Conservation (phyloP, 805 yeast genomes). For the Allodekkera sacchari region DNA sequence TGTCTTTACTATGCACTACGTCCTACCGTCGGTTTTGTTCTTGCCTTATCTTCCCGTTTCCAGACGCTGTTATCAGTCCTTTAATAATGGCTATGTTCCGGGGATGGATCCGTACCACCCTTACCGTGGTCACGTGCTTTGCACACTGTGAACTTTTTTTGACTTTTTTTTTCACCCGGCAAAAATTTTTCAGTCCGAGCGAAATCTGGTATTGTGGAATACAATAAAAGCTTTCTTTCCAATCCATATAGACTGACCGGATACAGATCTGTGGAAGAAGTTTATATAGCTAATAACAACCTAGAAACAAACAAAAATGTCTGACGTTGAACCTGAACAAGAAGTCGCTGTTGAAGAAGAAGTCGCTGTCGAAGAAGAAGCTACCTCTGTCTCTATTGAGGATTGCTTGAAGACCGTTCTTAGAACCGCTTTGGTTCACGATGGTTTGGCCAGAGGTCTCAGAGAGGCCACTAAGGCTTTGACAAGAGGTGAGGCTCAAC, state of each 20-base stretch:
- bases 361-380: constrained; percentile 70
- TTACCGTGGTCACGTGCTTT: too few relatives aligned
- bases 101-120: too few relatives aligned
- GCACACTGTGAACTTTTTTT: too few relatives aligned
- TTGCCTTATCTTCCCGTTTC: too few relatives aligned
- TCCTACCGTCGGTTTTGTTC: too few relatives aligned
- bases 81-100: too few relatives aligned
- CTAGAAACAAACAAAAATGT: constrained; percentile 35
- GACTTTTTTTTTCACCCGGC: too few relatives aligned
- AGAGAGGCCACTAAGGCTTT: constrained; percentile 99
- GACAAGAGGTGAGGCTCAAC: constrained; percentile 94
- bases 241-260: constrained; percentile 27
- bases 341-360: constrained; percentile 71
- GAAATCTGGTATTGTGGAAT: too few relatives aligned
- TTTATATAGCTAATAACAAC: constrained; percentile 10
- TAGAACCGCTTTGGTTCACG: constrained; percentile 96
- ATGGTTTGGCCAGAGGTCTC: constrained; percentile 99
- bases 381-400: constrained; percentile 91
- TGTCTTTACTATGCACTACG: too few relatives aligned
- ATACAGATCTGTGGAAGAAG: constrained; percentile 32
- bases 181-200: too few relatives aligned
- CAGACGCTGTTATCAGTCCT: too few relatives aligned
- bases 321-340: constrained; percentile 86
- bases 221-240: too few relatives aligned
- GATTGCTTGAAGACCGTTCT: constrained; percentile 97